Conservation (phyloP, 352 stramenopile species). For the Pythium insidiosum region DNA sequence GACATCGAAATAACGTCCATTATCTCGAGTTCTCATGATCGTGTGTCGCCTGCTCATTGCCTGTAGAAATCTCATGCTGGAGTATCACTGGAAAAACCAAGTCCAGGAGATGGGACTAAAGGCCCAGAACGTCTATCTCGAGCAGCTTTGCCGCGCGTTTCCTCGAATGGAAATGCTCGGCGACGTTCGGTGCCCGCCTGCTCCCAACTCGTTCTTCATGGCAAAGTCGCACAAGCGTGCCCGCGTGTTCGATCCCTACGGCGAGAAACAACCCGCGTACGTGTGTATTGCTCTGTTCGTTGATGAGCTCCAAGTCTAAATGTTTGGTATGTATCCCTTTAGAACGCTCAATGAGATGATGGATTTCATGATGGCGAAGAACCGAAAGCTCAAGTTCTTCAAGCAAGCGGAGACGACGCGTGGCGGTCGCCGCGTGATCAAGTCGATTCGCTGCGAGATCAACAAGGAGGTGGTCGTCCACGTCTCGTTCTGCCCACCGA, state of each 20-base stretch:
- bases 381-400: slow-evolving; percentile 85
- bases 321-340: background rate
- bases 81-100: slow-evolving; percentile 88
- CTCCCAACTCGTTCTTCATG: slow-evolving; percentile 61
- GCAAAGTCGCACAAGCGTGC: slow-evolving; percentile 79
- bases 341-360: slow-evolving; percentile 85
- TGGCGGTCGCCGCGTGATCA: slow-evolving; percentile 79
- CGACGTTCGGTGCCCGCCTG: slow-evolving; percentile 65
- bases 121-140: slow-evolving; percentile 72
- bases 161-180: slow-evolving; percentile 78
- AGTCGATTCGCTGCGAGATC: slow-evolving; percentile 80
- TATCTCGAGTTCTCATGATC: too few relatives aligned
- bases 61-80: slow-evolving; percentile 68
- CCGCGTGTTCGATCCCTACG: slow-evolving; percentile 75
- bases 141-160: slow-evolving; percentile 62
- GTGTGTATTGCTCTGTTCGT: slow-evolving; percentile 6
- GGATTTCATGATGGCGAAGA: slow-evolving; percentile 86
- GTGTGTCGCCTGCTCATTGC: background rate
- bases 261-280: slow-evolving; percentile 74
- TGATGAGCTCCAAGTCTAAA: background rate
- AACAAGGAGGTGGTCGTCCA: slow-evolving; percentile 84
- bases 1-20: too few relatives aligned
- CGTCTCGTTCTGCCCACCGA: slow-evolving; percentile 69
- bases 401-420: slow-evolving; percentile 82
- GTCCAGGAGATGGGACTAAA: slow-evolving; percentile 83